Percentiles rank a stretch among this genome's conserved stretches.
Conservation (phyloP, 768 basidiomycete species). For the Candolleomyces efflorescens region DNA sequence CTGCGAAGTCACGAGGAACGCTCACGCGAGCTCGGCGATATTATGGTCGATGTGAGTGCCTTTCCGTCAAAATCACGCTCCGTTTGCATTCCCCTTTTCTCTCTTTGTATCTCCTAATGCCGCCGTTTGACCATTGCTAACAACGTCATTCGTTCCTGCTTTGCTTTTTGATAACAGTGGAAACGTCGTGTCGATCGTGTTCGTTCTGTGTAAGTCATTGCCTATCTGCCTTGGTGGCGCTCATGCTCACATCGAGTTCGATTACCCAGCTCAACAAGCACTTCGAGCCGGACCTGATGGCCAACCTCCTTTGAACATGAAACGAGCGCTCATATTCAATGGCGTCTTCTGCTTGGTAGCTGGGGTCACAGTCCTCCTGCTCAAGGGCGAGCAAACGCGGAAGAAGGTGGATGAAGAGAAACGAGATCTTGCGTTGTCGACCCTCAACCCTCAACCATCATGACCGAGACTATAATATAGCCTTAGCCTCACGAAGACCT, state of each 20-base stretch:
- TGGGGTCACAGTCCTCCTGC: conserved; percentile 40
- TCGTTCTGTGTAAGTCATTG: conserved; percentile 49
- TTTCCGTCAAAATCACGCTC: neutral
- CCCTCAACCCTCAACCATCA: neutral
- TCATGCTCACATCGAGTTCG: neutral
- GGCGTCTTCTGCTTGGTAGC: conserved; percentile 43
- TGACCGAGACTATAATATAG: neutral
- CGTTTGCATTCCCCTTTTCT: neutral
- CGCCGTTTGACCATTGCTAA: too few relatives aligned
- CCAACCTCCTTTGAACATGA: conserved; percentile 74
- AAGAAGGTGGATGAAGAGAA: conserved; percentile 60
- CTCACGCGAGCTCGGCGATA: conserved; percentile 71
- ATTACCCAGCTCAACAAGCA: conserved; percentile 52
- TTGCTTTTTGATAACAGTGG: conserved; percentile 34
- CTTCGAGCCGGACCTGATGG: conserved; percentile 59
- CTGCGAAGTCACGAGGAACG: conserved; percentile 75
- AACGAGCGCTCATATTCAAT: conserved; percentile 60
- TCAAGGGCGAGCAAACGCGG: conserved; percentile 59
- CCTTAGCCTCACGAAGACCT: neutral
- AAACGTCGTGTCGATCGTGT: conserved; percentile 61
- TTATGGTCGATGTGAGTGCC: conserved; percentile 67
- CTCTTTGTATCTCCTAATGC: too few relatives aligned
- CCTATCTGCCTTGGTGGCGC: too few relatives aligned
- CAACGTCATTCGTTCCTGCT: too few relatives aligned
- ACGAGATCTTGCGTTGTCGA: neutral